Conservation (phyloP, 768 basidiomycete genomes). For the Psilocybe tampanensis region DNA sequence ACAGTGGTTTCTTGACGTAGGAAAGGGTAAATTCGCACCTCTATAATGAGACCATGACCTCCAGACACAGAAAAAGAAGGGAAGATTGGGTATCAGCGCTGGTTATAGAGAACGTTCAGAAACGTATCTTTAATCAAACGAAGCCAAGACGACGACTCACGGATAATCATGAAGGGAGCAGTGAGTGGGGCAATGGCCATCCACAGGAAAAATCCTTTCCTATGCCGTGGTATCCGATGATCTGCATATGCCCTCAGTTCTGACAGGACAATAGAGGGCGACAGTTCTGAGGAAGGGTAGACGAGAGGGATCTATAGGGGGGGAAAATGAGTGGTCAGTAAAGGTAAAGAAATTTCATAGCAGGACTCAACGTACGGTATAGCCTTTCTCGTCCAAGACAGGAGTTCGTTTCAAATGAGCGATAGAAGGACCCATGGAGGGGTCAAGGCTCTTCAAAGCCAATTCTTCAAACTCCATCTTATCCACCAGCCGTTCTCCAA, state of each 20-base stretch:
- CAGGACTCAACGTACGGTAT: slow-evolving; percentile 21
- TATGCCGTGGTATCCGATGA: slow-evolving; percentile 63
- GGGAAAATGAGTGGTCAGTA: no score
- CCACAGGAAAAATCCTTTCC: slow-evolving; percentile 68
- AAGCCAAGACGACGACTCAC: no score
- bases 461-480: slow-evolving; percentile 81
- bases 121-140: background rate
- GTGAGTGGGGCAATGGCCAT: slow-evolving; percentile 70
- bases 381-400: slow-evolving; percentile 22
- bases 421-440: slow-evolving; percentile 61
- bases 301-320: slow-evolving; percentile 74
- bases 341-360: no score
- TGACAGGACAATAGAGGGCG: slow-evolving; percentile 34
- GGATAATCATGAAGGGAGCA: slow-evolving; percentile 75
- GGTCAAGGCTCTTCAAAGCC: slow-evolving; percentile 72
- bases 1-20: background rate
- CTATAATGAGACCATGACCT: slow-evolving; percentile 84
- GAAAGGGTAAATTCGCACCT: slow-evolving; percentile 43
- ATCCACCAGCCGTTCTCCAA: slow-evolving; percentile 71
- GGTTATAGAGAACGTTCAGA: background rate
- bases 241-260: slow-evolving; percentile 57
- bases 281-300: slow-evolving; percentile 52
- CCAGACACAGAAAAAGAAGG: slow-evolving; percentile 87
- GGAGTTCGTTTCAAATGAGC: slow-evolving; percentile 25
- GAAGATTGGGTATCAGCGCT: slow-evolving; percentile 84